These are phyloP conservation scores for Penicillium frequentans DNA, from an alignment of 2,329 filamentous ascomycete species.

Conservation along the genomic window DNA sequence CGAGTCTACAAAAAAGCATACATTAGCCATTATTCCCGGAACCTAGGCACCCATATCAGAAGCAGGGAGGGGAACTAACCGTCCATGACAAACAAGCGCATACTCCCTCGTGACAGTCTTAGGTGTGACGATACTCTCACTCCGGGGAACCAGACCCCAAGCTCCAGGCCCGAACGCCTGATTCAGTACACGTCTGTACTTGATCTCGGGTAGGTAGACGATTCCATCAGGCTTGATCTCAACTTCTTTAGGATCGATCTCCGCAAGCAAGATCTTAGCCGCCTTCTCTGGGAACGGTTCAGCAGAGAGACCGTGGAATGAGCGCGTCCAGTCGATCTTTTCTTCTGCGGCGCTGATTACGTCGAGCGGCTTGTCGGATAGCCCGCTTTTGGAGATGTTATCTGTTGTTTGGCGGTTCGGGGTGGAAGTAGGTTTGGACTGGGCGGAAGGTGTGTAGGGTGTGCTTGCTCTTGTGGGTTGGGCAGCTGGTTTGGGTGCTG, in stretches of 20 bases:
- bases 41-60: background rate
- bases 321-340: conserved; percentile 77
- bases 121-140: conserved; percentile 80
- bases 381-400: conserved; percentile 41
- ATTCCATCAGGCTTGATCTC: conserved; percentile 98
- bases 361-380: conserved; percentile 36
- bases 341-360: conserved; percentile 30
- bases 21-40: background rate
- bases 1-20: conserved; percentile 60
- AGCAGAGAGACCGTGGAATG: conserved; percentile 75
- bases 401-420: conserved; percentile 33
- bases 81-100: conserved; percentile 80
- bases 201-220: conserved; percentile 95
- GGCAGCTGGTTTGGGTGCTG: background rate
- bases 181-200: conserved; percentile 90
- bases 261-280: conserved; percentile 65
- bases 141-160: conserved; percentile 88
- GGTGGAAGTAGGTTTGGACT: conserved; percentile 11
- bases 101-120: conserved; percentile 87
- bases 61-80: conserved; percentile 53
- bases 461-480: background rate
- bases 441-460: conserved; percentile 15
- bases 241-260: conserved; percentile 71
- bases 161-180: conserved; percentile 89
- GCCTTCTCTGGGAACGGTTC: conserved; percentile 70